Conservation (phyloP, 2,329 filamentous ascomycete genomes). For the Fusarium agapanthi region DNA sequence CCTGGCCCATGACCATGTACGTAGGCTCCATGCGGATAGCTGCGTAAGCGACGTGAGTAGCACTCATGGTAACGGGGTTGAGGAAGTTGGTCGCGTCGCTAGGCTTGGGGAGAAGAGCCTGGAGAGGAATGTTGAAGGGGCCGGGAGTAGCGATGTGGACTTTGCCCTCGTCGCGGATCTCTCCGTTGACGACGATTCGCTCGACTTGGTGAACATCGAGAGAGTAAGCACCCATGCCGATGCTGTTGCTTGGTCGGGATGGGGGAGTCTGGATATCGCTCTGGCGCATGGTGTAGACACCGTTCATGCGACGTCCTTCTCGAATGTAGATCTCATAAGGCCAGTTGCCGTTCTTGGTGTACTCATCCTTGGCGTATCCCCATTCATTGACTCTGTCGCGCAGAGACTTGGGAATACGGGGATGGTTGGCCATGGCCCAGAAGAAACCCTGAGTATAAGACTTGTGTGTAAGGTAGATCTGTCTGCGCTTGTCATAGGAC, state of each 20-base stretch:
- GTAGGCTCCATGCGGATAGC: conserved; percentile 33
- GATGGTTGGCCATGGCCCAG: conserved; percentile 28
- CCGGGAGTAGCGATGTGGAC: conserved; percentile 19
- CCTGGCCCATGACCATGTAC: conserved; percentile 31
- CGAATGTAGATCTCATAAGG: conserved; percentile 32
- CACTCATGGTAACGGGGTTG: conserved; percentile 28
- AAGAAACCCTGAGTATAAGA: conserved; percentile 29
- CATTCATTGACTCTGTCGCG: neutral
- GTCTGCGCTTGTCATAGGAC: conserved; percentile 20
- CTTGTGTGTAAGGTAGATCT: conserved; percentile 8
- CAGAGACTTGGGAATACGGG: conserved; percentile 9
- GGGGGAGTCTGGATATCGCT: conserved; percentile 22
- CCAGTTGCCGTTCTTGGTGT: conserved; percentile 23
- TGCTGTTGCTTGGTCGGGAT: neutral
- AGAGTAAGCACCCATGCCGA: conserved; percentile 20
- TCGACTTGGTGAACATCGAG: conserved; percentile 31
- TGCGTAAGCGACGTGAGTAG: conserved; percentile 25
- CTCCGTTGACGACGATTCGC: conserved; percentile 13
- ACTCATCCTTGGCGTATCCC: conserved; percentile 32
- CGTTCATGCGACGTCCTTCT: conserved; percentile 27
- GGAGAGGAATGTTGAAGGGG: conserved; percentile 25
- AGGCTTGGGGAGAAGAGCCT: conserved; percentile 13
- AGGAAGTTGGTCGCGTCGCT: conserved; percentile 22
- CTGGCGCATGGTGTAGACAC: conserved; percentile 27
- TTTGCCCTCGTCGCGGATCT: conserved; percentile 25